Conservation (phyloP, 345 rosid species). For the Erodium maritimum region DNA sequence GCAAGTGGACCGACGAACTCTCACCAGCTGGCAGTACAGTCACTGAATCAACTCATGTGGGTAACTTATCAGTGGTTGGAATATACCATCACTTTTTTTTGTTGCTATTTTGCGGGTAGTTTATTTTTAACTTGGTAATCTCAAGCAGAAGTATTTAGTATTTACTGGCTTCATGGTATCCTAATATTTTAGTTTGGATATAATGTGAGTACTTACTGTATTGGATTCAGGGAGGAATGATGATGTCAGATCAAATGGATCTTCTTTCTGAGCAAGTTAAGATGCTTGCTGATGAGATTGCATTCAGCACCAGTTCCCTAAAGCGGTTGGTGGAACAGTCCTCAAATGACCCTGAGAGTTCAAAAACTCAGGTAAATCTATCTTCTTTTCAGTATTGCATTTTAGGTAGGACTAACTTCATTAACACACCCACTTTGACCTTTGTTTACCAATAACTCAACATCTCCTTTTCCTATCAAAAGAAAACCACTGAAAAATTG, state of each 20-base stretch:
- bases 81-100: slow-evolving; percentile 28
- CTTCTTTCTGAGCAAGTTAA: slow-evolving; percentile 96
- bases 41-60: slow-evolving; percentile 59
- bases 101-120: slow-evolving; percentile 3
- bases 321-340: slow-evolving; percentile 94
- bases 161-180: too few relatives aligned
- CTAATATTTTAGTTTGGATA: neutral
- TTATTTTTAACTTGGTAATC: neutral
- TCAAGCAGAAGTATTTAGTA: too few relatives aligned
- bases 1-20: slow-evolving; percentile 73
- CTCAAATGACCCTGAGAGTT: slow-evolving; percentile 68
- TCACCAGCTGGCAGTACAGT: slow-evolving; percentile 52
- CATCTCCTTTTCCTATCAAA: too few relatives aligned
- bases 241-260: slow-evolving; percentile 80
- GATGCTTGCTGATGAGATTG: slow-evolving; percentile 98
- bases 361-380: slow-evolving; percentile 54
- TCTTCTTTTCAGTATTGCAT: too few relatives aligned
- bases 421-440: too few relatives aligned
- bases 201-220: neutral
- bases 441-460: too few relatives aligned
- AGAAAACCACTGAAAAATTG: too few relatives aligned
- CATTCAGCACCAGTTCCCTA: slow-evolving; percentile 81
- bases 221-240: slow-evolving; percentile 49
- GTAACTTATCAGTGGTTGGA: slow-evolving; percentile 39
- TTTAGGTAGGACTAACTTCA: too few relatives aligned